Evolutionary conservation across 768 basidiomycete species (phyloP).

Genomic region (Cubamyces lactineus): DNA sequence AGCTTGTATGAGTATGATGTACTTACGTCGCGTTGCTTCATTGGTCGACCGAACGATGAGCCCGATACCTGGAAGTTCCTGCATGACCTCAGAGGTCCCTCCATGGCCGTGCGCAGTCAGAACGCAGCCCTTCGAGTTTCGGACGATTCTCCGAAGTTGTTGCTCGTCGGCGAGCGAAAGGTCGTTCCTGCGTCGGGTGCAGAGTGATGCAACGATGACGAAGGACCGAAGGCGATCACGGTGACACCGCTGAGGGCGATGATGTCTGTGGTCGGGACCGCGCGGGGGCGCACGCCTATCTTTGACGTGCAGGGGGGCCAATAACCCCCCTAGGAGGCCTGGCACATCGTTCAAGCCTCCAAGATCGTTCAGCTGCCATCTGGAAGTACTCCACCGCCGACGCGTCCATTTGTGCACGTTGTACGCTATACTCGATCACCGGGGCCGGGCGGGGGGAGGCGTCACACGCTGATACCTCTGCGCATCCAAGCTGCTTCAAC

Average conservation of each 20-base stretch:
- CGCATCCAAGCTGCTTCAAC: no score
- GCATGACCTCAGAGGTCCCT: neutral
- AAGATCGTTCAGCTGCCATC: slow-evolving; percentile 11
- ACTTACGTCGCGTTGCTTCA: neutral
- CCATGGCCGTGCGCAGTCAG: no score
- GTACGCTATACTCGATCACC: slow-evolving; percentile 6
- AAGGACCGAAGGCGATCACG: neutral
- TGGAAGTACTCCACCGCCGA: slow-evolving; percentile 12
- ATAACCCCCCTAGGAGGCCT: neutral
- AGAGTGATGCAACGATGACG: slow-evolving; percentile 12
- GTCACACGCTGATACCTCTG: no score
- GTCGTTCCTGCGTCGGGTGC: neutral
- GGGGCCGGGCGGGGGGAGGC: neutral
- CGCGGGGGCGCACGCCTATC: neutral
- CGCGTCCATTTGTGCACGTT: slow-evolving; percentile 5
- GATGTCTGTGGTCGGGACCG: neutral
- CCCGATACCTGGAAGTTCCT: neutral
- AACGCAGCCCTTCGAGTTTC: no score
- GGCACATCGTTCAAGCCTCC: slow-evolving; percentile 3
- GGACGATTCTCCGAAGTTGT: neutral
- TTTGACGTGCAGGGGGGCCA: no score
- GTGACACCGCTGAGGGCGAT: neutral
- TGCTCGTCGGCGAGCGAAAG: neutral
- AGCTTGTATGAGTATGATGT: slow-evolving; percentile 4
- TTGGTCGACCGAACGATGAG: no score